Conservation (phyloP, 139 green algal species). For the Deuterostichococcus epilithicus region DNA sequence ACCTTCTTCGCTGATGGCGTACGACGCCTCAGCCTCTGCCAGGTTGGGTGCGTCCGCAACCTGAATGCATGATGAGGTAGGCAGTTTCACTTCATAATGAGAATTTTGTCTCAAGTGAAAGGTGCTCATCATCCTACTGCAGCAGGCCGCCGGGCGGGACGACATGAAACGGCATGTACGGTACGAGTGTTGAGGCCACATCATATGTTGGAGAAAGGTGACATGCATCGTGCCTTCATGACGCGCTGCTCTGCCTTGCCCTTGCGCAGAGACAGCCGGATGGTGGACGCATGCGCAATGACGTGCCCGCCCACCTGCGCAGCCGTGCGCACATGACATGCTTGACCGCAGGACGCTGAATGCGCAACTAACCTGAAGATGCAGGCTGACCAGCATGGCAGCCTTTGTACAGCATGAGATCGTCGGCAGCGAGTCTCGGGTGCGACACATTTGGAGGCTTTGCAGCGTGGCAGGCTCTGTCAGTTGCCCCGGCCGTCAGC, state of each 20-base stretch:
- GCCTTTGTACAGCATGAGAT: too few species aligned
- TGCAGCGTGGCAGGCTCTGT: too few species aligned
- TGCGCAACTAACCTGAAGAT: too few species aligned
- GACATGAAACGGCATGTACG: neutral
- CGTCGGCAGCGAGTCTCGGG: too few species aligned
- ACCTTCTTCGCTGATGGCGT: conserved; percentile 39
- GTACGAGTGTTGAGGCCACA: neutral
- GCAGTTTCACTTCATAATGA: too few species aligned
- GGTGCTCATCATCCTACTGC: neutral
- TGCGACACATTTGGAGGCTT: too few species aligned
- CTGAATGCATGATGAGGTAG: conserved; percentile 4
- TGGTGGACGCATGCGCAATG: conserved; percentile 79
- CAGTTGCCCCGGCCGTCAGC: too few species aligned
- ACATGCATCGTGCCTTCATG: too few species aligned
- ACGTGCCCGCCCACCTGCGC: conserved; percentile 52
- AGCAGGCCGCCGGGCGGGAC: neutral
- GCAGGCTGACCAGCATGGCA: too few species aligned
- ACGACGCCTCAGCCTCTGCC: conserved; percentile 70
- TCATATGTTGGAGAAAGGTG: neutral
- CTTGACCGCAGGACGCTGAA: too few species aligned
- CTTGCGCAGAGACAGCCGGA: conserved; percentile 68
- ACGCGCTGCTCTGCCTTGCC: conserved; percentile 87
- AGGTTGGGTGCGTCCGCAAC: conserved; percentile 44
- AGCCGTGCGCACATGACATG: too few species aligned
- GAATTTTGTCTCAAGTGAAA: neutral